Evolutionary conservation across 1,284 basidiomycete genomes (phyloP).

Genomic region (Phenoliferia sp.): DNA sequence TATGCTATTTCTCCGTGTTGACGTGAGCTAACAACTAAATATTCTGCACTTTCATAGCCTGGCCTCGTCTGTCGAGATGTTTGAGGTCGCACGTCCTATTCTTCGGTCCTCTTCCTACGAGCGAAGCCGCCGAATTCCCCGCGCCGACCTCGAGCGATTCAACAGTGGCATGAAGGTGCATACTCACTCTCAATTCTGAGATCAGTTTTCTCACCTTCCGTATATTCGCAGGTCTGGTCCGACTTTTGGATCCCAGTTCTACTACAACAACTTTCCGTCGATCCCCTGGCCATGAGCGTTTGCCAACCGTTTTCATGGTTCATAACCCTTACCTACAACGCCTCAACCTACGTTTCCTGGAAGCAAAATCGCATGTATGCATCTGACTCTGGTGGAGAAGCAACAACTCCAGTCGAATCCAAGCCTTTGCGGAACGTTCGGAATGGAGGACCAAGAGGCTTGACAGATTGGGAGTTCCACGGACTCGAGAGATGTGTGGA

Average conservation of each 20-base stretch:
- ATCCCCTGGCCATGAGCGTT: conserved; percentile 31
- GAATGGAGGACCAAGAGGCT: conserved; percentile 13
- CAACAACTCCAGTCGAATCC: no score
- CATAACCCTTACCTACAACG: conserved; percentile 28
- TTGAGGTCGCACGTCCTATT: conserved; percentile 32
- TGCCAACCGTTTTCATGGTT: conserved; percentile 28
- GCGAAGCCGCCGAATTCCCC: conserved; percentile 24
- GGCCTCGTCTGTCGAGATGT: conserved; percentile 33
- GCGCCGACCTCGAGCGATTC: conserved; percentile 29
- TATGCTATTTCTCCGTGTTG: neutral
- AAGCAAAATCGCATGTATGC: conserved; percentile 17
- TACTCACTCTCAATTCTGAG: neutral
- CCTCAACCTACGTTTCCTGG: conserved; percentile 18
- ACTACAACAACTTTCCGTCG: conserved; percentile 14
- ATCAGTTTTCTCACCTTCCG: neutral
- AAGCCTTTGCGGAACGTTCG: conserved; percentile 4
- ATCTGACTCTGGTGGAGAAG: neutral
- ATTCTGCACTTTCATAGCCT: conserved; percentile 7
- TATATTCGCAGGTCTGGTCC: conserved; percentile 12
- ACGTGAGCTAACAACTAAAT: neutral
- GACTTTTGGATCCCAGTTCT: conserved; percentile 29
- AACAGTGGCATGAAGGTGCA: conserved; percentile 23
- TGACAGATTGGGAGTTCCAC: conserved; percentile 28
- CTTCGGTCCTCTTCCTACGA: conserved; percentile 28
- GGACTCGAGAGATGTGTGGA: conserved; percentile 16